A percentile compares a stretch with the other conserved stretches of the same genome.
phyloP scores from a whole-genome alignment of 164 flowering plant species.

The Tetracentron sinense region DNA sequence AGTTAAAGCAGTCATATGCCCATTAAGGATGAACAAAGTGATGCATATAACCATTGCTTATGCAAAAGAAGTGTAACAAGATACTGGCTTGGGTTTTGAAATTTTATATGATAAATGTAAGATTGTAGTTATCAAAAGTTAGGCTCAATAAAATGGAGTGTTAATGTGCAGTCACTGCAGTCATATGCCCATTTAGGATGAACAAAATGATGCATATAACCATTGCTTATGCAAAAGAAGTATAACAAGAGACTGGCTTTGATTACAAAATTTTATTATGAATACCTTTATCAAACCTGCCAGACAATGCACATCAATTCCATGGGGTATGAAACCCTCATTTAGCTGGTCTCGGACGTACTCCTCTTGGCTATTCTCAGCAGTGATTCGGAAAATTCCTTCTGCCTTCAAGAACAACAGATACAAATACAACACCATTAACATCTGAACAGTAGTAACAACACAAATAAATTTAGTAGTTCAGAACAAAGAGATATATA shows the following conservation, averaged over 20 bases:
- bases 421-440: not conserved
- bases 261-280: too few species aligned
- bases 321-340: conserved; percentile 53
- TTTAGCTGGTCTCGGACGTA: conserved; percentile 50
- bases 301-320: conserved; percentile 71
- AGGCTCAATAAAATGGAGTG: not conserved
- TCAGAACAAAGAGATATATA: conserved; percentile 32
- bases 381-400: conserved; percentile 68
- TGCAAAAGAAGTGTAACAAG: not conserved
- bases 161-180: not conserved
- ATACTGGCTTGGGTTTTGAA: conserved; percentile 9
- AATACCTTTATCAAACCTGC: conserved; percentile 71
- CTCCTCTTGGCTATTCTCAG: conserved; percentile 68
- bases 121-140: not conserved
- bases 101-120: not conserved
- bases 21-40: not conserved
- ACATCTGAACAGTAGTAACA: not conserved
- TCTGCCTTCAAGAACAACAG: conserved; percentile 47
- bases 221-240: not conserved
- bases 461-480: too few species aligned
- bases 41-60: not conserved
- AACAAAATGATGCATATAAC: not conserved
- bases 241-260: conserved; percentile 22
- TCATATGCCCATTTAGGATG: not conserved
- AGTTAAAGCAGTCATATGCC: not conserved